These are phyloP conservation scores for Ceratocystis eucalypticola DNA, from an alignment of 2,329 filamentous ascomycete species.

Conservation along the genomic window DNA sequence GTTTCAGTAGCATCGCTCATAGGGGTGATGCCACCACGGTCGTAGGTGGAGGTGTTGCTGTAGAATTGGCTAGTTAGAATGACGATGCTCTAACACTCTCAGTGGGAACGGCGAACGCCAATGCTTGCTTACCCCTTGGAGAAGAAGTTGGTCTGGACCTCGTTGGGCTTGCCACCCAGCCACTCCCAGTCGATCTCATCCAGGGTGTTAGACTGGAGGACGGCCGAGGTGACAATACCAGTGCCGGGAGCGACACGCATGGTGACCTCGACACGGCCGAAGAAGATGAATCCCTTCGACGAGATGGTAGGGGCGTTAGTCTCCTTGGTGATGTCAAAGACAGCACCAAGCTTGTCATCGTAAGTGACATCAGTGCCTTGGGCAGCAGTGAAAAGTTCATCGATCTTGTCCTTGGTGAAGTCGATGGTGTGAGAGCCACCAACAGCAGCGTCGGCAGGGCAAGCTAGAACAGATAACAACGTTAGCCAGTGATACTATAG, in stretches of 20 bases:
- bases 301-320: slow-evolving; percentile 58
- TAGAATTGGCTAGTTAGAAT: slow-evolving; percentile 1
- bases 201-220: slow-evolving; percentile 75
- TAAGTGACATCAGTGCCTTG: slow-evolving; percentile 38
- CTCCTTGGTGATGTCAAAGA: slow-evolving; percentile 54
- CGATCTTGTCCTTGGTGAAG: slow-evolving; percentile 56
- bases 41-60: slow-evolving; percentile 45
- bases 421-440: slow-evolving; percentile 52
- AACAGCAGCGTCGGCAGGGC: slow-evolving; percentile 63
- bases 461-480: slow-evolving; percentile 32
- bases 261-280: slow-evolving; percentile 69
- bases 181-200: slow-evolving; percentile 97
- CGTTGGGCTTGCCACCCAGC: slow-evolving; percentile 58
- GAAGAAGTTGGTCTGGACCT: slow-evolving; percentile 84
- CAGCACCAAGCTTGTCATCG: slow-evolving; percentile 34
- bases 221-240: slow-evolving; percentile 80
- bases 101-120: no score
- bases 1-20: slow-evolving; percentile 37
- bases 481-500: background rate
- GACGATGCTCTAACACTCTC: background rate
- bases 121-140: slow-evolving; percentile 42
- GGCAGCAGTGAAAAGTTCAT: slow-evolving; percentile 38
- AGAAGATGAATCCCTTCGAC: slow-evolving; percentile 87
- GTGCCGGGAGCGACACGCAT: slow-evolving; percentile 66
- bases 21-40: slow-evolving; percentile 46